These are phyloP conservation scores for Backusella mclennaniae DNA, from an alignment of 192 early-diverging fungal genomes.

Conservation along the genomic window DNA sequence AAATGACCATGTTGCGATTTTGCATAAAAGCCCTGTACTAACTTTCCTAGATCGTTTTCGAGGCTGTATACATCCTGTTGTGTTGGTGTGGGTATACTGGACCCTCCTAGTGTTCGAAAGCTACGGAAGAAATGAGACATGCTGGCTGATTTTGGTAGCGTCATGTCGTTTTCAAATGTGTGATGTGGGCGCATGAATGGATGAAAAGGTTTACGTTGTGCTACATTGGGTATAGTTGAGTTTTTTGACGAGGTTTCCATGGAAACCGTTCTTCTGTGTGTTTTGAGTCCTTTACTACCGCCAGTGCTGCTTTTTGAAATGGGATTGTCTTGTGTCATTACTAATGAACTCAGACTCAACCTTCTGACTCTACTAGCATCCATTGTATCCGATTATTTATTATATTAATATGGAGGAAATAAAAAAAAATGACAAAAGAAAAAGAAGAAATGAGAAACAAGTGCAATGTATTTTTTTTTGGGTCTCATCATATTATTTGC, in stretches of 20 bases:
- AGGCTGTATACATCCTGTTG: conserved; percentile 31
- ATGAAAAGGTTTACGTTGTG: background rate
- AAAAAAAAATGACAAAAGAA: background rate
- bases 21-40: conserved; percentile 8
- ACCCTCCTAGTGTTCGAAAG: background rate
- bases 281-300: background rate
- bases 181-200: background rate
- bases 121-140: conserved; percentile 6
- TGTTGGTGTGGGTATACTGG: conserved; percentile 21
- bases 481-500: background rate
- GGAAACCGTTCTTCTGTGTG: background rate
- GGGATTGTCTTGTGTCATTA: background rate
- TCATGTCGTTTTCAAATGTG: background rate
- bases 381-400: background rate
- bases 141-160: background rate
- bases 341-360: background rate
- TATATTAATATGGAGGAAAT: background rate
- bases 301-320: background rate
- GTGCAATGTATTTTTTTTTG: background rate
- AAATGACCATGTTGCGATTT: conserved; percentile 11
- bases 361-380: background rate
- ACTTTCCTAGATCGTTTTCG: conserved; percentile 21
- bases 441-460: background rate
- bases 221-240: background rate
- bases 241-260: background rate